Conservation (phyloP, 2,329 filamentous ascomycete species). For the Tolypocladium sp. region DNA sequence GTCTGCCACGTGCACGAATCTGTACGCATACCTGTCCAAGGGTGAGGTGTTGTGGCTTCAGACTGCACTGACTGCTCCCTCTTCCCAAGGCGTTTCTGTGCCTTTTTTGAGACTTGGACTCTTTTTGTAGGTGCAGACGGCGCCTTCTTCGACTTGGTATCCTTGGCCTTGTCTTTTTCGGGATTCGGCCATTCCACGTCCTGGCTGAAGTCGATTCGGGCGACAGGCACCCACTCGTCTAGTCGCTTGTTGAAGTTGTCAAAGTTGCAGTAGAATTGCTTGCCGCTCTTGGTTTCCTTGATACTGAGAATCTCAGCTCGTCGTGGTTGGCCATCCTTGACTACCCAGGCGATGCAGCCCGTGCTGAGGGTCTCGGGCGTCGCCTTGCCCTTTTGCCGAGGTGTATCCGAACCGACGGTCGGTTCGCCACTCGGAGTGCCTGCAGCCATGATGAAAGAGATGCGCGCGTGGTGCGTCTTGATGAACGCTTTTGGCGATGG, state of each 20-base stretch:
- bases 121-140: conserved; percentile 49
- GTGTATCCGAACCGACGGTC: conserved; percentile 46
- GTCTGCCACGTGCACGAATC: not conserved
- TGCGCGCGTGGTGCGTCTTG: conserved; percentile 7
- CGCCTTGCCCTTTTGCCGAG: conserved; percentile 66
- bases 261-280: conserved; percentile 93
- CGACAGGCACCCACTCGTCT: conserved; percentile 78
- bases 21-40: conserved; percentile 31
- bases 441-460: conserved; percentile 41
- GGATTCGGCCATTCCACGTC: conserved; percentile 96
- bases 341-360: conserved; percentile 52
- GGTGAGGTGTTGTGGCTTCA: conserved; percentile 44
- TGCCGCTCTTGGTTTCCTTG: conserved; percentile 76
- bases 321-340: conserved; percentile 70
- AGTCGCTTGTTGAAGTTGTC: conserved; percentile 91
- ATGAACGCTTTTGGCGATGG: conserved; percentile 11
- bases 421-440: conserved; percentile 40
- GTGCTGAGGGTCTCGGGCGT: conserved; percentile 69
- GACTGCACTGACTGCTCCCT: conserved; percentile 46
- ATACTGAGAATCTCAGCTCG: conserved; percentile 97
- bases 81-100: conserved; percentile 45
- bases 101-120: conserved; percentile 46
- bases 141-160: conserved; percentile 63
- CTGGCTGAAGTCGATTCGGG: conserved; percentile 74
- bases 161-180: conserved; percentile 74